phyloP scores from a whole-genome alignment of 2,329 filamentous ascomycete species.

The Colletotrichum lentis region DNA sequence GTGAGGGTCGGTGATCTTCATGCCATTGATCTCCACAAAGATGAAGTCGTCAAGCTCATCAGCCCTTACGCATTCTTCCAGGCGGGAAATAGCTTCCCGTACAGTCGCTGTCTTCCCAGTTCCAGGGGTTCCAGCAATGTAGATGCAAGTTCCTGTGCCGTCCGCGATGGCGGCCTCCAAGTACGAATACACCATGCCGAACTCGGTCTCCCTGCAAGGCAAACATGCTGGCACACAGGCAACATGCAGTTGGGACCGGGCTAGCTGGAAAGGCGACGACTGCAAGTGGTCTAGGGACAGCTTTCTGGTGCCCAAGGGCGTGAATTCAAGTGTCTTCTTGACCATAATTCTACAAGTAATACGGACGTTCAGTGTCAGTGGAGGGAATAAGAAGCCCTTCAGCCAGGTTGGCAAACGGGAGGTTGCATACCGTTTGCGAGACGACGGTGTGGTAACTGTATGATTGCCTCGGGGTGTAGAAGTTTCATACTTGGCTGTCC shows the following conservation, averaged over 20 bases:
- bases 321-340: slow-evolving; percentile 93
- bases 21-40: slow-evolving; percentile 99
- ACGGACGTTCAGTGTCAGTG: background rate
- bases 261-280: slow-evolving; percentile 89
- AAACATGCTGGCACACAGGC: slow-evolving; percentile 89
- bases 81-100: slow-evolving; percentile 87
- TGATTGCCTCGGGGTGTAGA: slow-evolving; percentile 29
- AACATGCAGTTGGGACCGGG: slow-evolving; percentile 88
- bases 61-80: slow-evolving; percentile 85
- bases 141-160: slow-evolving; percentile 94
- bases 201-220: slow-evolving; percentile 91
- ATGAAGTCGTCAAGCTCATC: slow-evolving; percentile 98
- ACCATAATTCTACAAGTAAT: slow-evolving; percentile 63
- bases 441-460: slow-evolving; percentile 53
- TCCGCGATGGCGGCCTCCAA: slow-evolving; percentile 94
- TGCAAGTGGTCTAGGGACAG: slow-evolving; percentile 79
- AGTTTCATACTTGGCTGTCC: slow-evolving; percentile 37
- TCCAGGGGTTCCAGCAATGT: slow-evolving; percentile 97
- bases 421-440: slow-evolving; percentile 57
- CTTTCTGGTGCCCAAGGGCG: slow-evolving; percentile 87
- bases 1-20: slow-evolving; percentile 98
- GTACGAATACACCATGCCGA: slow-evolving; percentile 89
- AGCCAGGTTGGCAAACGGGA: background rate
- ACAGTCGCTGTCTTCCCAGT: slow-evolving; percentile 98
- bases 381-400: background rate